A percentile compares a stretch with the other conserved stretches of the same genome.
Evolutionary conservation across 495 filamentous ascomycete genomes (phyloP).

Genomic region (Diplogelasinospora grovesii): DNA sequence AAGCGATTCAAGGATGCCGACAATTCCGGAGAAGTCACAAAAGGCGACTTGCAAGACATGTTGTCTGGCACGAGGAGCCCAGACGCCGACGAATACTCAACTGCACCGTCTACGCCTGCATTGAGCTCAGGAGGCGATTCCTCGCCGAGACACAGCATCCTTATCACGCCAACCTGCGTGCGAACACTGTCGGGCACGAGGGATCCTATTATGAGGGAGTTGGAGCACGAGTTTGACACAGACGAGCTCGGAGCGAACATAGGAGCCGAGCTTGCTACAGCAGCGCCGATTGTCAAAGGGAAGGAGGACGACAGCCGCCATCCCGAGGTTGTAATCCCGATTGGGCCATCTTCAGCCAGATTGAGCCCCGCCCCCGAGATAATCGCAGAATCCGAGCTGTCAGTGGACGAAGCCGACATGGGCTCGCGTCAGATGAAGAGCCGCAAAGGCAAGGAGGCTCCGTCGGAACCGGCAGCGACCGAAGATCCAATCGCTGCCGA

Average conservation of each 20-base stretch:
- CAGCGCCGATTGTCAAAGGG: not conserved
- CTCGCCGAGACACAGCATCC: slow-evolving; percentile 30
- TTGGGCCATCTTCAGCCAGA: not conserved
- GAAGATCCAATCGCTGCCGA: not conserved
- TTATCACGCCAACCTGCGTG: slow-evolving; percentile 19
- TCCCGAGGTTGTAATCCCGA: not conserved
- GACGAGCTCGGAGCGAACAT: slow-evolving; percentile 14
- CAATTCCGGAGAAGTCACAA: slow-evolving; percentile 10
- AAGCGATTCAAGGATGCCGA: slow-evolving; percentile 16
- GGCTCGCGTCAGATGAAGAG: not conserved
- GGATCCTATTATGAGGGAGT: slow-evolving; percentile 6
- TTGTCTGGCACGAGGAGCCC: slow-evolving; percentile 5
- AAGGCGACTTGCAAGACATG: slow-evolving; percentile 5
- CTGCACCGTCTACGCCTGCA: slow-evolving; percentile 33
- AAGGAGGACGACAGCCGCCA: not conserved
- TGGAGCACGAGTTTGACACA: slow-evolving; percentile 14
- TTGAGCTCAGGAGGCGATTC: slow-evolving; percentile 27
- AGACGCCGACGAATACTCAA: slow-evolving; percentile 20
- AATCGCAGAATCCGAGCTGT: not conserved
- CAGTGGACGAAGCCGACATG: slow-evolving; percentile 1
- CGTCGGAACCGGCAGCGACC: not conserved
- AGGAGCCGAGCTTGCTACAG: not conserved
- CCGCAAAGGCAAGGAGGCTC: not conserved
- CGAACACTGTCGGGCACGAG: slow-evolving; percentile 13
- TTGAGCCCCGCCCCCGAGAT: not conserved